Percentiles rank a stretch among this genome's conserved stretches.
These are phyloP conservation scores for Boletus rufocinnamomeus DNA, from an alignment of 768 basidiomycete species.

Conservation along the genomic window DNA sequence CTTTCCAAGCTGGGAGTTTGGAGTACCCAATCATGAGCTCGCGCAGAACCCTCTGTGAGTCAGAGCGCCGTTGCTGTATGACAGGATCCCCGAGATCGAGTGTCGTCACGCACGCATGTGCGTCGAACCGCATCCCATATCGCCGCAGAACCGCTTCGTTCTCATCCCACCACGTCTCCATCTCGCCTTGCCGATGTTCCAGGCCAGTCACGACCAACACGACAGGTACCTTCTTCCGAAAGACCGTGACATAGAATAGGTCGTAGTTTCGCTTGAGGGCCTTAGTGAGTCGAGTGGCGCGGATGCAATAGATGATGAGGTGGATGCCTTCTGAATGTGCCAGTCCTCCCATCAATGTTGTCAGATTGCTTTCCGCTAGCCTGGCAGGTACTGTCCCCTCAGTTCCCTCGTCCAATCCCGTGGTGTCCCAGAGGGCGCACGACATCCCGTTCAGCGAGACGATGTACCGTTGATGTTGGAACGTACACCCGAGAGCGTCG, in stretches of 20 bases:
- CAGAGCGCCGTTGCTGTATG: neutral
- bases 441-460: neutral
- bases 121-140: neutral
- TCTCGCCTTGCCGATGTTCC: no score
- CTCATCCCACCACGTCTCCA: neutral
- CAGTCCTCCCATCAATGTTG: neutral
- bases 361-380: neutral
- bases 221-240: neutral
- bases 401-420: neutral
- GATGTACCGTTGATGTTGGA: neutral
- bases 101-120: neutral
- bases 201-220: no score
- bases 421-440: neutral
- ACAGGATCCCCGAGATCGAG: neutral
- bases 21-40: neutral
- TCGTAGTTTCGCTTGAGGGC: neutral
- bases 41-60: neutral
- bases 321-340: neutral
- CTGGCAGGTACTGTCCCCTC: neutral
- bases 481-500: slow-evolving; percentile 6
- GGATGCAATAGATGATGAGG: neutral
- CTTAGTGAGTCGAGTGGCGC: neutral
- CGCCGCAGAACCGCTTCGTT: neutral
- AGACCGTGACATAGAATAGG: neutral
- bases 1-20: neutral